A percentile compares a stretch with the other conserved stretches of the same genome.
phyloP scores from a whole-genome alignment of 2,329 filamentous ascomycete species.

The Phyllosticta citribraziliensis region DNA sequence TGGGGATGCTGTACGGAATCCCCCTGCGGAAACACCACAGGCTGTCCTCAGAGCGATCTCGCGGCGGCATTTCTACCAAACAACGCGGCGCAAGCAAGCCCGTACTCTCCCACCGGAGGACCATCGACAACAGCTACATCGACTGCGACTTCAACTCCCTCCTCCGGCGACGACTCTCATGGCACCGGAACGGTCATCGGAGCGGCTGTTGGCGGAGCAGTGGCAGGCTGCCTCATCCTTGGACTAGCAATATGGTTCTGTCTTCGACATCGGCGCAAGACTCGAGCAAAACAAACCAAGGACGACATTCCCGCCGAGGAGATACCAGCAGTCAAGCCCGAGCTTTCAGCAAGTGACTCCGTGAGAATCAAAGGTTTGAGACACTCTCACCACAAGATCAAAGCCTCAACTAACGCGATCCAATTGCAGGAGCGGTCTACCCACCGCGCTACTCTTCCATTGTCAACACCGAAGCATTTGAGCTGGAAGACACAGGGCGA shows the following conservation, averaged over 20 bases:
- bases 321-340: background rate
- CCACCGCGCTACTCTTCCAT: slow-evolving; percentile 3
- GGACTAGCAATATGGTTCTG: slow-evolving; percentile 15
- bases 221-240: slow-evolving; percentile 17
- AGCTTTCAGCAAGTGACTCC: background rate
- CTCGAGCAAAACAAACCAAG: background rate
- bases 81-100: slow-evolving; percentile 15
- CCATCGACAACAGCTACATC: slow-evolving; percentile 1
- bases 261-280: background rate
- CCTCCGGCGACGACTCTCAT: background rate
- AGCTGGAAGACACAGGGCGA: slow-evolving; percentile 1
- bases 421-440: background rate
- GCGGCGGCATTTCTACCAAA: slow-evolving; percentile 18
- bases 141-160: background rate
- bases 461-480: background rate
- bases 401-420: background rate
- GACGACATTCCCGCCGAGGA: background rate
- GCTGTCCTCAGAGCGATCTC: slow-evolving; percentile 23
- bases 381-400: background rate
- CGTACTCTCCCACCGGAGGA: slow-evolving; percentile 12
- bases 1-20: slow-evolving; percentile 30
- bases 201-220: slow-evolving; percentile 20
- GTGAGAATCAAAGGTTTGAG: background rate
- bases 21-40: slow-evolving; percentile 20
- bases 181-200: slow-evolving; percentile 19